Evolutionary conservation across 805 yeast genomes (phyloP).

Genomic region (Candida verbasci): DNA sequence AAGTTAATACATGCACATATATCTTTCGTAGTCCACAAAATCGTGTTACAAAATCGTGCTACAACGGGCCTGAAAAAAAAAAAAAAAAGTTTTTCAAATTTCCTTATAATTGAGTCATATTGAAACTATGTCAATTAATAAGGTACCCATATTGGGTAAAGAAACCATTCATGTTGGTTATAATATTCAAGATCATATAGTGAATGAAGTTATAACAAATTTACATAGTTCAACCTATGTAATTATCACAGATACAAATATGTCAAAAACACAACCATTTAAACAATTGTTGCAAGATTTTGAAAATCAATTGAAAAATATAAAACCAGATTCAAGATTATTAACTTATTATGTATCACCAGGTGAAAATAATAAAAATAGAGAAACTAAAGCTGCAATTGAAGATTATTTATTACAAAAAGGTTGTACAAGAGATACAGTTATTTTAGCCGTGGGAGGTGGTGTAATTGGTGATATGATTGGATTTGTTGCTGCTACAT

Average conservation of each 20-base stretch:
- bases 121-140: conserved; percentile 28
- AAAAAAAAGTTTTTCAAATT: conserved; percentile 2
- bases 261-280: conserved; percentile 62
- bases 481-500: conserved; percentile 98
- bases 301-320: conserved; percentile 24
- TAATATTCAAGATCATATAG: conserved; percentile 70
- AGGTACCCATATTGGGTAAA: conserved; percentile 73
- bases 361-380: conserved; percentile 86
- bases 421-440: conserved; percentile 95
- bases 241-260: conserved; percentile 79
- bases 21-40: too few species aligned
- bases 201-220: conserved; percentile 55
- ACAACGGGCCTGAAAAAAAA: neutral
- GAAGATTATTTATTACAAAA: conserved; percentile 80
- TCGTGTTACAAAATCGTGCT: too few species aligned
- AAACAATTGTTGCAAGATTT: conserved; percentile 43
- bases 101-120: conserved; percentile 1
- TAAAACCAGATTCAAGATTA: conserved; percentile 57
- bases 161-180: conserved; percentile 90
- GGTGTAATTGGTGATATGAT: conserved; percentile 99
- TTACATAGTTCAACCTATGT: conserved; percentile 89
- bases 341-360: conserved; percentile 77
- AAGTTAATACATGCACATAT: too few species aligned
- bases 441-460: conserved; percentile 92
- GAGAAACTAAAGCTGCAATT: conserved; percentile 86